Percentiles rank a stretch among this genome's conserved stretches.
Conservation (phyloP, 352 stramenopile species). For the Globisporangium spinosum region DNA sequence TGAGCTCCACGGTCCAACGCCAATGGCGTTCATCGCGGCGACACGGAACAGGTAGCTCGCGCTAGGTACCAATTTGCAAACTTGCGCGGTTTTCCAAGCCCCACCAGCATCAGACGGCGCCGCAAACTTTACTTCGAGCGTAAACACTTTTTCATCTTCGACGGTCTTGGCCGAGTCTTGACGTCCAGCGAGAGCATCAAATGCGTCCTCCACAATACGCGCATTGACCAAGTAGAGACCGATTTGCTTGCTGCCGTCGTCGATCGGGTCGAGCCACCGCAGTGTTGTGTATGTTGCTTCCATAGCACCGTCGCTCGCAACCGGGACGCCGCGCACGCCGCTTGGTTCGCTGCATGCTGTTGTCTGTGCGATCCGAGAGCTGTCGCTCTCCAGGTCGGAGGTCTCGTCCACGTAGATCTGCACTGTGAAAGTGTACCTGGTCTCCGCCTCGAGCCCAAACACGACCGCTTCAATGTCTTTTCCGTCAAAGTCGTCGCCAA, state of each 20-base stretch:
- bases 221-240: constrained; percentile 38
- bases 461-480: constrained; percentile 64
- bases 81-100: constrained; percentile 27
- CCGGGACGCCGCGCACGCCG: constrained; percentile 38
- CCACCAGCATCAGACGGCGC: neutral
- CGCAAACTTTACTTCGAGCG: constrained; percentile 7
- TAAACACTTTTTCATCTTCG: constrained; percentile 14
- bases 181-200: constrained; percentile 18
- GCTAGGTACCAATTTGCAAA: constrained; percentile 51
- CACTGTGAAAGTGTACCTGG: constrained; percentile 65
- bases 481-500: constrained; percentile 78
- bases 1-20: constrained; percentile 47
- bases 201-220: constrained; percentile 12
- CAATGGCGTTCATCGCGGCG: constrained; percentile 62
- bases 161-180: constrained; percentile 1
- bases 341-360: constrained; percentile 35
- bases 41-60: constrained; percentile 50
- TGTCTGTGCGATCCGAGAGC: constrained; percentile 44
- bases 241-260: constrained; percentile 53
- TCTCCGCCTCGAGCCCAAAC: constrained; percentile 45
- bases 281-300: constrained; percentile 38
- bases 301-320: constrained; percentile 7
- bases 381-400: constrained; percentile 44
- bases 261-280: constrained; percentile 49
- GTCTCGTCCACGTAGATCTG: constrained; percentile 62